Conservation (phyloP, 2,329 filamentous ascomycete genomes). For the Aspergillus latus region DNA sequence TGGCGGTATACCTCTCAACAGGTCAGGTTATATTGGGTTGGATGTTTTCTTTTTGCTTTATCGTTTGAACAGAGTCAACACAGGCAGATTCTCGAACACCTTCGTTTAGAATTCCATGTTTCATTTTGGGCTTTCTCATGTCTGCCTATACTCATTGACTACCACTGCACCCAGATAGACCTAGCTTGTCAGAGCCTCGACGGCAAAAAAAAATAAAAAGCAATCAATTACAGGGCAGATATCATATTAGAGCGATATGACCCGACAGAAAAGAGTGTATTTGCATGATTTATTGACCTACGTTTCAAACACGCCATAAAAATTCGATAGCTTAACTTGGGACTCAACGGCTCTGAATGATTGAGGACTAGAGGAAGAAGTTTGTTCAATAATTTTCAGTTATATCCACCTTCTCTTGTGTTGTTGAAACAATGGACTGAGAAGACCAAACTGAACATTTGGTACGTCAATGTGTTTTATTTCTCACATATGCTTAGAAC, state of each 20-base stretch:
- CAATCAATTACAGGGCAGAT: not conserved
- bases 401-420: too few species aligned
- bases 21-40: slow-evolving; percentile 24
- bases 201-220: not conserved
- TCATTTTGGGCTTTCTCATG: not conserved
- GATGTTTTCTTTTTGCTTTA: slow-evolving; percentile 25
- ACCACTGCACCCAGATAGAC: slow-evolving; percentile 7
- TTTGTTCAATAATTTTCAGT: too few species aligned
- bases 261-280: not conserved
- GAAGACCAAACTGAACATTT: too few species aligned
- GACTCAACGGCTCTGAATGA: too few species aligned
- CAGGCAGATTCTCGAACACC: not conserved
- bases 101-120: not conserved
- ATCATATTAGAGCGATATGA: not conserved
- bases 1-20: slow-evolving; percentile 43
- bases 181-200: not conserved
- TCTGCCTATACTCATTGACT: not conserved
- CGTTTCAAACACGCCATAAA: not conserved
- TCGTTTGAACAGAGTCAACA: slow-evolving; percentile 13
- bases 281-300: not conserved
- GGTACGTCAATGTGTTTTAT: too few species aligned
- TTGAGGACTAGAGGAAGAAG: too few species aligned
- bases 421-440: too few species aligned
- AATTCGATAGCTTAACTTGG: too few species aligned
- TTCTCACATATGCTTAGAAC: too few species aligned